Percentiles rank a stretch among this genome's conserved stretches.
phyloP scores from a whole-genome alignment of 2,329 filamentous ascomycete species.

The Colletotrichum echinochloae region DNA sequence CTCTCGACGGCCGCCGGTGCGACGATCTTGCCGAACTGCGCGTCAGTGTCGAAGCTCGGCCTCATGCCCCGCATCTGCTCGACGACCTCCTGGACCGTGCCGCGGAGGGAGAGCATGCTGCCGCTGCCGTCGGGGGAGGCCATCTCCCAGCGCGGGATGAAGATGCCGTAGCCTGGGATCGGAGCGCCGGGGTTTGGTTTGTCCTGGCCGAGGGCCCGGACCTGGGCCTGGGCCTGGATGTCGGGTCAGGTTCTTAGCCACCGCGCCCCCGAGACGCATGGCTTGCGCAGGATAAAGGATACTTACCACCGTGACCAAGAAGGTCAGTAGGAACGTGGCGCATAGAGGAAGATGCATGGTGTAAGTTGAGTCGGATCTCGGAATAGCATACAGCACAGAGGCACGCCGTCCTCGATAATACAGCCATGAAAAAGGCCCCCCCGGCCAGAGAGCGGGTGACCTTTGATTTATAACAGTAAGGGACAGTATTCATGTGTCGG shows the following conservation, averaged over 20 bases:
- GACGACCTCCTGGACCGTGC: conserved; percentile 21
- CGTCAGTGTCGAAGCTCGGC: neutral
- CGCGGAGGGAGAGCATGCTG: conserved; percentile 6
- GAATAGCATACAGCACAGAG: too few species aligned
- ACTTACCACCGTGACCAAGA: neutral
- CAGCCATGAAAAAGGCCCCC: too few species aligned
- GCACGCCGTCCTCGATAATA: neutral
- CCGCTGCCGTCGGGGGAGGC: conserved; percentile 17
- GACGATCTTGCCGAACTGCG: neutral
- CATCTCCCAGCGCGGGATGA: conserved; percentile 16
- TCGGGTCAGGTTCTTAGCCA: neutral
- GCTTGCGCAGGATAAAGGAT: neutral
- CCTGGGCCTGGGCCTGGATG: neutral
- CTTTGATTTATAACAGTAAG: neutral
- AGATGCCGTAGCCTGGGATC: conserved; percentile 12
- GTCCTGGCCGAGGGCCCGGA: neutral
- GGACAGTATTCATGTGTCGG: neutral
- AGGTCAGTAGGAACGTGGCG: neutral
- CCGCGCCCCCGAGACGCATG: too few species aligned
- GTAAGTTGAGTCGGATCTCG: too few species aligned
- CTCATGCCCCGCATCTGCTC: neutral
- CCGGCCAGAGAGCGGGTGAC: neutral
- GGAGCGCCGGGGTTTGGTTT: neutral
- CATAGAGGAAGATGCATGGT: neutral
- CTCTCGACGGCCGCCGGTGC: neutral